Evolutionary conservation across 176 grass and related monocot species (phyloP).

Genomic region (Aegilops tauschii): DNA sequence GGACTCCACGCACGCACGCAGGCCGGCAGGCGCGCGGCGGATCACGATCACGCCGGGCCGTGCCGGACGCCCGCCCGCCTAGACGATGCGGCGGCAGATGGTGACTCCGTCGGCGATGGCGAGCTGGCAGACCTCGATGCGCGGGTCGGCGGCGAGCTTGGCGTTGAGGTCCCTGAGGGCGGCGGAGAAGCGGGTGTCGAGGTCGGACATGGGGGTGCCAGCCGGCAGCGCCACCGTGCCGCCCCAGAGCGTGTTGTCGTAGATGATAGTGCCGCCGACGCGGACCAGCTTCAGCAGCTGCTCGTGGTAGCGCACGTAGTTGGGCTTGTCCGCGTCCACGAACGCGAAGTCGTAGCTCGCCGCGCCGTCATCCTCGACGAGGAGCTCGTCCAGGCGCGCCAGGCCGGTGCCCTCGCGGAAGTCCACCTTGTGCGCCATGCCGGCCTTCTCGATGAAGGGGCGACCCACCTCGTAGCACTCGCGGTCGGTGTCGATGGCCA

Average conservation of each 20-base stretch:
- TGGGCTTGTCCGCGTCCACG: constrained; percentile 20
- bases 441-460: constrained; percentile 22
- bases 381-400: neutral
- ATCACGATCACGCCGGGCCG: neutral
- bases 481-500: neutral
- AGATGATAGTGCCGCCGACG: constrained; percentile 16
- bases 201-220: neutral
- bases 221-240: constrained; percentile 8
- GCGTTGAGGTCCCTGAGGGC: constrained; percentile 12
- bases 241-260: constrained; percentile 18
- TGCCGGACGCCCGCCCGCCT: neutral
- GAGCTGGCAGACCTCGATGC: constrained; percentile 18
- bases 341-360: constrained; percentile 5
- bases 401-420: constrained; percentile 16
- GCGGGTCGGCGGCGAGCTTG: constrained; percentile 16
- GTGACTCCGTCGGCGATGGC: constrained; percentile 15
- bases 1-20: neutral
- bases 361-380: neutral
- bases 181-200: constrained; percentile 12
- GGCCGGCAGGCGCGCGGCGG: no score
- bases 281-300: neutral
- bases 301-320: constrained; percentile 14
- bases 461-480: neutral
- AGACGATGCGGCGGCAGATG: constrained; percentile 15
- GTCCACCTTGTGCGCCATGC: constrained; percentile 10